phyloP scores from a whole-genome alignment of 371 early-diverging fungal genomes.

The Syncephalastrum racemosum region DNA sequence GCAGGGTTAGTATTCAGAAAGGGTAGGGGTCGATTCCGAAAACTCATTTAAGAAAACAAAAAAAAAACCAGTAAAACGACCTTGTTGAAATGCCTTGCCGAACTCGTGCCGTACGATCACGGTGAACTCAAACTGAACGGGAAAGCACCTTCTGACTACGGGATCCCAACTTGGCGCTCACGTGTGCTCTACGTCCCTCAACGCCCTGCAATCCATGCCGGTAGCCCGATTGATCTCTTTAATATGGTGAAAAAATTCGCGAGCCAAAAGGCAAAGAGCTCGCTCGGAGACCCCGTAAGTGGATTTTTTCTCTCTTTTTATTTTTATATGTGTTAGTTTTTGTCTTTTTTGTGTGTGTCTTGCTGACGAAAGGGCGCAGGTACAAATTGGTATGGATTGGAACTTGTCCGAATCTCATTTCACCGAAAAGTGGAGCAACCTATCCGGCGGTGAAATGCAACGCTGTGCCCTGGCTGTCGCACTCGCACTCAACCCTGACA shows the following conservation, averaged over 20 bases:
- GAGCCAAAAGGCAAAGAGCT: slow-evolving; percentile 45
- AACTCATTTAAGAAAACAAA: background rate
- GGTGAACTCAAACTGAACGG: slow-evolving; percentile 61
- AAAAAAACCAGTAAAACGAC: slow-evolving; percentile 72
- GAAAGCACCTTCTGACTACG: slow-evolving; percentile 60
- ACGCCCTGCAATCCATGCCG: slow-evolving; percentile 70
- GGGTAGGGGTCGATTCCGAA: background rate
- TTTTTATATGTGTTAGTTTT: background rate
- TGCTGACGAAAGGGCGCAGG: slow-evolving; percentile 13
- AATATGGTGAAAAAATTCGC: slow-evolving; percentile 56
- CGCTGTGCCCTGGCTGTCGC: slow-evolving; percentile 84
- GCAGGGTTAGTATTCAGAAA: slow-evolving; percentile 55
- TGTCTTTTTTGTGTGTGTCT: too few relatives aligned
- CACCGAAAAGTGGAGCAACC: slow-evolving; percentile 70
- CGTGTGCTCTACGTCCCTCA: slow-evolving; percentile 88
- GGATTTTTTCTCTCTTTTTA: too few relatives aligned
- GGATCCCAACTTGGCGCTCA: slow-evolving; percentile 77
- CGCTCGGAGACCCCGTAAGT: slow-evolving; percentile 59
- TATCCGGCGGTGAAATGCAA: slow-evolving; percentile 91
- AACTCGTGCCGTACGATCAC: slow-evolving; percentile 65
- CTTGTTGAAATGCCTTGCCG: slow-evolving; percentile 79
- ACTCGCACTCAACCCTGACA: slow-evolving; percentile 70
- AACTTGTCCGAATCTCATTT: slow-evolving; percentile 68
- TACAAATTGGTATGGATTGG: slow-evolving; percentile 66
- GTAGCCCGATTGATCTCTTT: slow-evolving; percentile 73